Evolutionary conservation across 306 rosid genomes (phyloP), one percentile per base, ranked within the genome.

Genomic region (Rosa rugosa): DNA sequence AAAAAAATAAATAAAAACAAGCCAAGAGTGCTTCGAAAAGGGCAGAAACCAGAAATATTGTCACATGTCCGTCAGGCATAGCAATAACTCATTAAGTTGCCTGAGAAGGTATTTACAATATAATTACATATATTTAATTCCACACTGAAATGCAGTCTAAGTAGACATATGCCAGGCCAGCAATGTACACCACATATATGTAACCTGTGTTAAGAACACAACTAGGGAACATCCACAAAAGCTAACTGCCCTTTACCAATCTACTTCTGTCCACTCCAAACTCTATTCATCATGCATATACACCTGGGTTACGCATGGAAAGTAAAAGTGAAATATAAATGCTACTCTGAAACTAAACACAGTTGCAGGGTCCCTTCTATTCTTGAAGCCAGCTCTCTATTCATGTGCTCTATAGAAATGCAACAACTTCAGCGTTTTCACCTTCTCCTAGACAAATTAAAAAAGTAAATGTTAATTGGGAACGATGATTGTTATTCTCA

Each of bases 391-490:
- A 65, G 41, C 75, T 71, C 72, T 71, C 75, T 73, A 86, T 79
- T 44, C 86, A 81, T 67, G 85, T 71, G 87, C 97, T 70, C 88
- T 87, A 80, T 89, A 94, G 84, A 94, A 92, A 68, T 42, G 95
- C 85, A 94, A 88, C 88, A 89, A 69, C 76, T 92, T 92, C 53
- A 91, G 71, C 17, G 88, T 89, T 83, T 91, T 88, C 87, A 89
- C 88, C 82, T 76, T 91, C 80, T 92, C 97, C 99, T 92, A 75
- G 45, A 50, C 9, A 6, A 60, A 60, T 17, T 8, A 44, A 10
- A 60, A 17, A 11, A 50, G 72, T 70, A 64, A 76, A 34, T 42
- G 57, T 40, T 36, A 74, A 44, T 76, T 38, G 67, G 31, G 57
- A 77, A 65, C 64, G 67, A 31, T 69, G 53, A 14, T n/a, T 44